Percentiles rank a stretch among this genome's conserved stretches.
Conservation (phyloP, 2,329 filamentous ascomycete species). For the Alternaria viburni region DNA sequence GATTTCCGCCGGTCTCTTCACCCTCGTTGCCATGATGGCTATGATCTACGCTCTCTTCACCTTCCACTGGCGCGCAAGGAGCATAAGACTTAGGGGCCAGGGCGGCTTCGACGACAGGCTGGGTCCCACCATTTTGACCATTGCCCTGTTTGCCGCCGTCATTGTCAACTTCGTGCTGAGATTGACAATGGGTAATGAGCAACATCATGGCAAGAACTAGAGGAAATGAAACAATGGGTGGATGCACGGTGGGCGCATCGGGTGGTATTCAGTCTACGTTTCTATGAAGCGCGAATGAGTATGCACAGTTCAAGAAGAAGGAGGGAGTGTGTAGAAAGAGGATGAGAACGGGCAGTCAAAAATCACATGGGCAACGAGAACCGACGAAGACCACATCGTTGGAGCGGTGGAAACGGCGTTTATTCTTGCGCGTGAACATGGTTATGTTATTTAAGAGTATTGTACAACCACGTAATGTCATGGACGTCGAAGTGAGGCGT, state of each 20-base stretch:
- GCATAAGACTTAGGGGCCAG: conserved; percentile 88
- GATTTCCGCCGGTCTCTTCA: conserved; percentile 93
- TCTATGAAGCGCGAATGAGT: not conserved
- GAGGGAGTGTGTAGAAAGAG: not conserved
- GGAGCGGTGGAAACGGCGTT: not conserved
- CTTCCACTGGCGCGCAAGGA: conserved; percentile 96
- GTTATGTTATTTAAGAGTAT: not conserved
- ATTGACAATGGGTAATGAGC: conserved; percentile 33
- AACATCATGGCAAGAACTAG: conserved; percentile 12
- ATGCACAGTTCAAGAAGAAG: not conserved
- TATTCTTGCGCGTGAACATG: not conserved
- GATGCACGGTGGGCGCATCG: not conserved
- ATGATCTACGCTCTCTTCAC: conserved; percentile 96
- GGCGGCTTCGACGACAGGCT: conserved; percentile 96
- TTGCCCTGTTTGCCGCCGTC: conserved; percentile 87
- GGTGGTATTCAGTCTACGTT: not conserved
- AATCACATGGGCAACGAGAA: not conserved
- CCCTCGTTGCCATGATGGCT: conserved; percentile 87
- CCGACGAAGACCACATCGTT: not conserved
- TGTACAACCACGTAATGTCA: not conserved
- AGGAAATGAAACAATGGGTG: not conserved
- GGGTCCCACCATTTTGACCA: conserved; percentile 86
- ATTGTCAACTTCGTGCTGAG: conserved; percentile 90
- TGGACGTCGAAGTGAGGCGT: not conserved
- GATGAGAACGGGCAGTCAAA: not conserved